Base-by-base conservation (phyloP, 768 basidiomycete species). In the Leccinum disarticulatum region DNA sequence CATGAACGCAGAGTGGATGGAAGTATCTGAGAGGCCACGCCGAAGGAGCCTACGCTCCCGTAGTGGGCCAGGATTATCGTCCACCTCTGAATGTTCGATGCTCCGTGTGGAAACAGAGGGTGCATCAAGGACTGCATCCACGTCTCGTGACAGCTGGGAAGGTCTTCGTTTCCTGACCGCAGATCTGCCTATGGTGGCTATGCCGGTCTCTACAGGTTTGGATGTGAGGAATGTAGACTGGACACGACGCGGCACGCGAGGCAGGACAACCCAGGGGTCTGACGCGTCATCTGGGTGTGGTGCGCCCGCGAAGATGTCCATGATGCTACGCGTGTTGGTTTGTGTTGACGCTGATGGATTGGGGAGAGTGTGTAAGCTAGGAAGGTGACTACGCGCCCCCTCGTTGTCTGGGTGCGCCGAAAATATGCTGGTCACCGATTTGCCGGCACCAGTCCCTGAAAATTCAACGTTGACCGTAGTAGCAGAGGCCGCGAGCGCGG, bases 401-500 rank as follows among this genome's bases (percentile, higher is more conserved):
- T 70, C 70, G 30, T 62, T 64, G 49, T 63, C 30, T 14, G 72
- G 66, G 54, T 73, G 69, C 35, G 73, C 64, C 35, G 72, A 73
- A 49, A 76, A 72, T 50, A 80, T 69, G 56, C 74, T 82, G 22
- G 82, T 80, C 56, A 84, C 76, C 7, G 83, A 81, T 60, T 83
- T 77, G n/a, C 85, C 81, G 13, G 80, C 77, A 10, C 84, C 90
- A 2, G 83, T 76, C 4, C 91, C 88, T 3, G 87, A 91, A 74
- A 98, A 98, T 77, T 97, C 95, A 57, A 99, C 96, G 59, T 95
- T 97, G 66, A 98, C 95, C 2, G 93, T 95, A 52, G 91, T 95
- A 2, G 91, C 80, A 22, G 91, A 92, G 10, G 97, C 93, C 11
- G 90, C 87, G 31, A 94, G 83, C 11, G 91, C 93, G 2, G 95